Base-by-base conservation (phyloP, 768 basidiomycete genomes). In the Leccinum subgranulosum region DNA sequence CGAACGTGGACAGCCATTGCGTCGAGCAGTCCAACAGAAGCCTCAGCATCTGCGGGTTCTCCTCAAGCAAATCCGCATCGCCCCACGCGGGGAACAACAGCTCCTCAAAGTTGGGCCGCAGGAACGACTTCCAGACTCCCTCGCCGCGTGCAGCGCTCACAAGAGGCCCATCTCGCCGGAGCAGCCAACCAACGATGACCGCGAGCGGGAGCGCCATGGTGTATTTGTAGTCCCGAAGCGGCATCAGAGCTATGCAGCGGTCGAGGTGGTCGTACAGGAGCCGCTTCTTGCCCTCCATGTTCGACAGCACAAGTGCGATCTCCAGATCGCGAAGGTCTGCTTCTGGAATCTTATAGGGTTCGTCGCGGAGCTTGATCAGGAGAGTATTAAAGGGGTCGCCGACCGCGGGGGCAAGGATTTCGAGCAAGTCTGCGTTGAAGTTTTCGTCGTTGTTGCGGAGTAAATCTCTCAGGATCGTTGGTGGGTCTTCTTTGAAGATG, bases 61-160 rank as follows among this genome's bases (percentile, higher is more conserved):
- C 54, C 28, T 51, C 54, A 33, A 56, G 49, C 14, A 17, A 34
- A 27, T 59, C 58, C 15, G 43, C 25, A 39, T 59, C 49, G 12
- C 14, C 33, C 58, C 58, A 59, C 14, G 58, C 58, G 17, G 51
- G 31, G 41, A 47, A 46, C 54, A 59, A 27, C 27, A 59, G 25
- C 41, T 36, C 28, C 11, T 56, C 49, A 23, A 59, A 56, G 14
- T 17, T 15, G n/a, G 54, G 49, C 3, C 49, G 49, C n/a, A 59
- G 17, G 33, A 59, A 33, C 6, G 21, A 43, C 43, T 34, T 28
- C 43, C 54, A 56, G 27, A 34, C 19, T 28, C 10, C 33, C 14
- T 49, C 54, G 5, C n/a, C 9, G n/a, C 9, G 39, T 41, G 57
- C 36, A 1, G 53, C 28, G 14, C 27, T 28, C n/a, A 49, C 39